Conservation (phyloP, 352 stramenopile species). For the Phytophthora citricola region DNA sequence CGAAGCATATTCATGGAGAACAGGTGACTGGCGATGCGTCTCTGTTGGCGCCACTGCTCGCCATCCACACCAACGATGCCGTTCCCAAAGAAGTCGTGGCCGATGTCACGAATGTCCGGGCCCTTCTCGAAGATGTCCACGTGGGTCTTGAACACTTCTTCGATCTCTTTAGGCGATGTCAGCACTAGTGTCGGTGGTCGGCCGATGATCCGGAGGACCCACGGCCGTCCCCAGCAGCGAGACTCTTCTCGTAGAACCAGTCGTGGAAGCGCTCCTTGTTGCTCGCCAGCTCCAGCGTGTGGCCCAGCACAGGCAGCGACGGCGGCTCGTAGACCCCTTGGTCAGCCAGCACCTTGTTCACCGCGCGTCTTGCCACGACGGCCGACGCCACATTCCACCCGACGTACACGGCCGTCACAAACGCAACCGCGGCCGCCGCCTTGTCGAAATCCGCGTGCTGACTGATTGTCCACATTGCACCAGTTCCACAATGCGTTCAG, state of each 20-base stretch:
- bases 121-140: constrained; percentile 62
- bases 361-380: neutral
- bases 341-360: constrained; percentile 17
- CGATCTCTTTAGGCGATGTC: constrained; percentile 24
- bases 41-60: constrained; percentile 60
- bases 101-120: constrained; percentile 24
- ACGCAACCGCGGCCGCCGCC: constrained; percentile 4
- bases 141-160: constrained; percentile 42
- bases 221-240: constrained; percentile 42
- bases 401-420: constrained; percentile 19
- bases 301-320: constrained; percentile 41
- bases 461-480: constrained; percentile 14
- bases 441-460: constrained; percentile 19
- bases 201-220: constrained; percentile 45
- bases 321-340: constrained; percentile 25
- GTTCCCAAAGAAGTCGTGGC: constrained; percentile 50
- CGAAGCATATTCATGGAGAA: constrained; percentile 64
- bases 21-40: constrained; percentile 84
- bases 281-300: constrained; percentile 36
- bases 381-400: constrained; percentile 17
- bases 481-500: neutral
- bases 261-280: constrained; percentile 54
- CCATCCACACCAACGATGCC: constrained; percentile 63
- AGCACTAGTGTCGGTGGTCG: constrained; percentile 31
- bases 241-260: constrained; percentile 56